phyloP scores from a whole-genome alignment of 2,329 filamentous ascomycete species.

The Hirsutella rhossiliensis region DNA sequence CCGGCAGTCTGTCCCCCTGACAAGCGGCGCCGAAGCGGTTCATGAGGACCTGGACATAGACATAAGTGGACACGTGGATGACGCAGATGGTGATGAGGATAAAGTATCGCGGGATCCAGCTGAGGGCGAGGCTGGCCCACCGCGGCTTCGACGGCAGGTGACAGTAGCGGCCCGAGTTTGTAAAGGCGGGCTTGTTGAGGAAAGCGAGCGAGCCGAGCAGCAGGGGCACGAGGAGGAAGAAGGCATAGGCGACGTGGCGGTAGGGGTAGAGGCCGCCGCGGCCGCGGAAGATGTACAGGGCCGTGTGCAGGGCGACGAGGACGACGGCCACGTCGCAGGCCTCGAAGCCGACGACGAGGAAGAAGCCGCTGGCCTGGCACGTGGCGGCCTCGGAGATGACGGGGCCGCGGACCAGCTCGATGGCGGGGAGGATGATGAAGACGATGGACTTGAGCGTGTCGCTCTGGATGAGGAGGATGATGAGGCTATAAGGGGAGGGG shows the following conservation, averaged over 20 bases:
- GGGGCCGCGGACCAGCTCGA: conserved; percentile 39
- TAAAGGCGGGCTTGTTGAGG: conserved; percentile 42
- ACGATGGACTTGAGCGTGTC: conserved; percentile 60
- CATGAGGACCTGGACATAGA: conserved; percentile 44
- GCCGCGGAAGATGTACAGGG: conserved; percentile 54
- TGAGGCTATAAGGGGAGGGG: conserved; percentile 36
- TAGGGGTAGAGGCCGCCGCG: conserved; percentile 58
- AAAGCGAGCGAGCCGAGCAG: conserved; percentile 53
- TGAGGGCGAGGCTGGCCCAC: conserved; percentile 57
- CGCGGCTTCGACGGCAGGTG: conserved; percentile 53
- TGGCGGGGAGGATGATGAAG: conserved; percentile 53
- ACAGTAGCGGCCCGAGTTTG: conserved; percentile 55
- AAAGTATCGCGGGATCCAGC: conserved; percentile 64
- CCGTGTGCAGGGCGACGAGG: conserved; percentile 62
- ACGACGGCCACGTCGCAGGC: conserved; percentile 60
- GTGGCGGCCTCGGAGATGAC: conserved; percentile 40
- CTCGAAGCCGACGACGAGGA: conserved; percentile 54
- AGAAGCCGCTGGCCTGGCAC: conserved; percentile 59
- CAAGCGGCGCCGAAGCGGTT: conserved; percentile 21
- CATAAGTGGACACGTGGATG: conserved; percentile 58
- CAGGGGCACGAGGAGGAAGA: conserved; percentile 46
- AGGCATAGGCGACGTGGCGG: conserved; percentile 44
- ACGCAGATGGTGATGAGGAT: conserved; percentile 52
- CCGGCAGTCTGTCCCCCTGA: background rate
- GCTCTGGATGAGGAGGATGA: conserved; percentile 61